Base-by-base conservation (phyloP, 2,329 filamentous ascomycete genomes). In the Colletotrichum navitas region DNA sequence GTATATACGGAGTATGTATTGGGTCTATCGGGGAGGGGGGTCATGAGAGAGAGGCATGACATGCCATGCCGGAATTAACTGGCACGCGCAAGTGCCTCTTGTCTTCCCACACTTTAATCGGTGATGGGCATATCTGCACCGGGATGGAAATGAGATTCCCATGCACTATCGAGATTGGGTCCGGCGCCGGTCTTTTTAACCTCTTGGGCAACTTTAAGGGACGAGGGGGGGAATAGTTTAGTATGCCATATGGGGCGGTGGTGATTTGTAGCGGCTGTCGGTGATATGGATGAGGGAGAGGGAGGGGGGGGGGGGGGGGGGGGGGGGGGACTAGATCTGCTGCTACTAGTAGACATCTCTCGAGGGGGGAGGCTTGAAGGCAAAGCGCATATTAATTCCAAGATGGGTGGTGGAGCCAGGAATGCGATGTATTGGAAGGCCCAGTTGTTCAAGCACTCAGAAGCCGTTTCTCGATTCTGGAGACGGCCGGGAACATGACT, bases 121-220 rank as follows among this genome's bases (percentile, higher is more conserved):
- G 67, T 67, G 63, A 71, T 62, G 67, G 45, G 11, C 61, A 55
- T 54, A 66, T 41, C 26, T 41, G 39, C 26, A 59, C 63, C 39
- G 47, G 63, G 51, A 65, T 54, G 54, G 64, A 71, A 71, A 68
- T 62, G 68, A 62, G 63, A 71, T 52, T 52, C 58, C 68, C 63
- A 63, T 71, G 68, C 63, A 51, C 49, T 71, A 71, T 71, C 63
- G 63, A 71, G 63, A 71, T 68, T 71, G 58, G 63, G 68, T 58
- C 58, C 47, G 63, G 58, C 63, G 63, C 68, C 58, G 29, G 58
- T 29, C 21, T 43, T 45, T 66, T 71, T 67, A 67, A 68, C 58
- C 64, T 68, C 63, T 61, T 36, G 58, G 43, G 47, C 54, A 45
- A 60, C 45, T 52, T 51, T 36, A 39, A 36, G 32, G 41, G 63